Base-by-base conservation (phyloP, 2,329 filamentous ascomycete genomes). In the Ampelomyces quisqualis region DNA sequence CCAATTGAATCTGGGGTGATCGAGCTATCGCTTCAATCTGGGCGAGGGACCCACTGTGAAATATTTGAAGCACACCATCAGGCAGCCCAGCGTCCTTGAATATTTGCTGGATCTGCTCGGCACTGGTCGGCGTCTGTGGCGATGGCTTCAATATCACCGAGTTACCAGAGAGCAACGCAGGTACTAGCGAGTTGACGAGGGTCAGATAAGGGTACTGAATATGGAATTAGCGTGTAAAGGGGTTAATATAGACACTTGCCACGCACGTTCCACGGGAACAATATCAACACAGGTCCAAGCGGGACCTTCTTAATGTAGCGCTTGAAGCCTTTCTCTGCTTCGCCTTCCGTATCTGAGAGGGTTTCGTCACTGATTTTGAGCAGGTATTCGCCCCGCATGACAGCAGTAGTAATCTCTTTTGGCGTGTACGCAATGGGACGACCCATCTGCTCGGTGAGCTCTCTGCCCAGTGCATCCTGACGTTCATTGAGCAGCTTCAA, bases 191-290 rank as follows among this genome's bases (percentile, higher is more conserved):
- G 75, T 97, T 97, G 64, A 96, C 81, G 20, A 96, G 81, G 53
- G 90, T 95, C 34, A 97, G 76, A 69, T 96, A 97, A 17, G 91
- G 91, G 64, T 97, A 97, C 89, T 95, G 45, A 26, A 47, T 21
- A 8, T 41, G 18, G n/a, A 9, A 39, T 66, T 36, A 65, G 51
- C 37, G 40, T 33, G 34, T 24, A 48, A 27, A 27, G 22, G 34
- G 28, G 15, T 22, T 44, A 40, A 30, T 33, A 43, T 34, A 39
- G 28, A 22, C 17, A 22, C n/a, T 45, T 38, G 40, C 39, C 41
- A 38, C 88, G 72, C 71, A 93, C 90, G 72, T 97, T 97, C 91
- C 91, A 97, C 1, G 91, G 86, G 70, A 96, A 96, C 46, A 97
- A 81, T 52, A 96, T 79, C 44, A 97, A 77, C 11, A 93, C 86